Evolutionary conservation across 2,329 filamentous ascomycete species (phyloP).

Genomic region (Clonostachys chloroleuca): DNA sequence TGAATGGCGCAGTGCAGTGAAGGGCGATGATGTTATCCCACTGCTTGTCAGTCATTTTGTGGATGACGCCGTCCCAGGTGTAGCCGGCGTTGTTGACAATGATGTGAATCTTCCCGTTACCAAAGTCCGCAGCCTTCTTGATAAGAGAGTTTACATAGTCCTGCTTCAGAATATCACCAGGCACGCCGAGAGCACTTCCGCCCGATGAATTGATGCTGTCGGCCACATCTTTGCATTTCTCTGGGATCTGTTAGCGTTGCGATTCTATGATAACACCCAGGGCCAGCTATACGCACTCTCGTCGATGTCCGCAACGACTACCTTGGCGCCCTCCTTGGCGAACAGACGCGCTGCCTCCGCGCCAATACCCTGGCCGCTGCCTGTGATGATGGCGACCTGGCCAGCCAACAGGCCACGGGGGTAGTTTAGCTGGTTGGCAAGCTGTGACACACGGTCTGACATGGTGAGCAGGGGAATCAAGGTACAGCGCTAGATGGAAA

Average conservation of each 20-base stretch:
- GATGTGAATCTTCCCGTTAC: constrained; percentile 82
- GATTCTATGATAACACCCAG: background rate
- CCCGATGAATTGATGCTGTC: constrained; percentile 63
- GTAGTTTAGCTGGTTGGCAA: constrained; percentile 77
- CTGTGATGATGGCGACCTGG: constrained; percentile 85
- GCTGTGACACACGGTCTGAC: constrained; percentile 62
- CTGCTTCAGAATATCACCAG: constrained; percentile 72
- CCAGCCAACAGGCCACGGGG: constrained; percentile 73
- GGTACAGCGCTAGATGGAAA: too few species aligned
- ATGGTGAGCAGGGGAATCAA: constrained; percentile 17
- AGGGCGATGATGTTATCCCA: constrained; percentile 85
- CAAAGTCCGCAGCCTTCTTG: constrained; percentile 72
- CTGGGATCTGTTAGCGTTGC: constrained; percentile 26
- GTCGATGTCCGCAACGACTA: constrained; percentile 82
- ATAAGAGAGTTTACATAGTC: constrained; percentile 70
- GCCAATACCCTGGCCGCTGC: constrained; percentile 82
- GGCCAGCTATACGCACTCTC: constrained; percentile 39
- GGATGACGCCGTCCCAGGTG: constrained; percentile 89
- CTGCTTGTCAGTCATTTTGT: constrained; percentile 89
- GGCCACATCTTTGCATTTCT: constrained; percentile 65
- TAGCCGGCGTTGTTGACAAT: constrained; percentile 91
- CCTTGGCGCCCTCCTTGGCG: constrained; percentile 82
- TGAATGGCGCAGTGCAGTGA: constrained; percentile 83
- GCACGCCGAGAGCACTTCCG: constrained; percentile 66
- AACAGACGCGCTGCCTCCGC: constrained; percentile 79